phyloP scores from a whole-genome alignment of 2,329 filamentous ascomycete genomes.

The Neofusicoccum sp. region DNA sequence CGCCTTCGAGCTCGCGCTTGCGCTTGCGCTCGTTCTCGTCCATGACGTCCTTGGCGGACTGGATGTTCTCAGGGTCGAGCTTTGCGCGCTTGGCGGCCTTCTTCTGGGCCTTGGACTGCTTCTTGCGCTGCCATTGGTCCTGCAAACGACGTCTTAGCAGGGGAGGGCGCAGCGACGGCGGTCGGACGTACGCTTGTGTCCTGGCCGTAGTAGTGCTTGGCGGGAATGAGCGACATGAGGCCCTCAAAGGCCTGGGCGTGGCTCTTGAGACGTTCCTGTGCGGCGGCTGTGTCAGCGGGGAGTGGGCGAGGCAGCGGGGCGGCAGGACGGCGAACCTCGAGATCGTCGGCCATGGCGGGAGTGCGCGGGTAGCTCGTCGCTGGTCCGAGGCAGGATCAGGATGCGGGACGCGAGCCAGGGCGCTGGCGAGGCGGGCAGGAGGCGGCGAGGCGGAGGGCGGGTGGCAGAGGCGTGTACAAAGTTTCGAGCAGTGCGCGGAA shows the following conservation, averaged over 20 bases:
- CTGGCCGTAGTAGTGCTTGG: constrained; percentile 87
- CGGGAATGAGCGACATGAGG: constrained; percentile 82
- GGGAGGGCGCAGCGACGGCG: constrained; percentile 5
- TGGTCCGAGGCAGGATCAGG: not conserved
- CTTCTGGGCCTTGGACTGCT: constrained; percentile 90
- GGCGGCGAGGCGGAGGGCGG: not conserved
- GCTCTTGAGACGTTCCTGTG: constrained; percentile 56
- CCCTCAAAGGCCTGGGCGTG: constrained; percentile 81
- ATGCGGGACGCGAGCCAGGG: not conserved
- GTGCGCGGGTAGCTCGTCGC: not conserved
- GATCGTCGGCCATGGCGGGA: constrained; percentile 41
- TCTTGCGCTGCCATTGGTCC: constrained; percentile 95
- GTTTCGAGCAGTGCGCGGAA: constrained; percentile 12
- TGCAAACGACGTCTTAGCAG: constrained; percentile 41
- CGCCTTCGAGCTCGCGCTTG: constrained; percentile 67
- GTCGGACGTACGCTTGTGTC: constrained; percentile 72
- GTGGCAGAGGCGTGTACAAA: not conserved
- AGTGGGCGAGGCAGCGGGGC: constrained; percentile 26
- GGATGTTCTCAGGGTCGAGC: constrained; percentile 85
- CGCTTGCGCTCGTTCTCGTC: constrained; percentile 81
- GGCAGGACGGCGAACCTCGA: constrained; percentile 41
- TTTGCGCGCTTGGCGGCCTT: constrained; percentile 83
- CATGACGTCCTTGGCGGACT: constrained; percentile 91
- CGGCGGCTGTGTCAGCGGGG: constrained; percentile 31
- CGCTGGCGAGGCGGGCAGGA: not conserved